Base-by-base conservation (phyloP, 257 asterid species). In the Solanum medicagineum region DNA sequence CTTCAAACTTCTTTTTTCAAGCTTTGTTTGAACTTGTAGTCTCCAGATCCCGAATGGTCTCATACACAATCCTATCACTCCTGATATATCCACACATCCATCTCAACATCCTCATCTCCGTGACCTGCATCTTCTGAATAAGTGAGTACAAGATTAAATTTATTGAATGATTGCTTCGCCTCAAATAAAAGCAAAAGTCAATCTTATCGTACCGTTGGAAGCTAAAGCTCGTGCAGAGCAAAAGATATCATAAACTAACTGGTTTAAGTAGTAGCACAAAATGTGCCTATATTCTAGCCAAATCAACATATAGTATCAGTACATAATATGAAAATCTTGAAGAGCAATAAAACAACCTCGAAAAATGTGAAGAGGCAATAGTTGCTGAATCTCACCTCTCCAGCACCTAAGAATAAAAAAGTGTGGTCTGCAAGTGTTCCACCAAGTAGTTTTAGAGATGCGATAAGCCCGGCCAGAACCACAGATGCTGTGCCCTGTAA, bases 401-500 rank as follows among this genome's bases (percentile, higher is more conserved):
- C 99, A 51, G 99, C 99, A n/a, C 99, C 99, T 85, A 94, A 89
- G 93, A 95, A 95, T 85, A 95, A 91, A 97, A 94, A 95, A 63
- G 93, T 95, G 26, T 95, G 98, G 87, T 95, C 99, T 10, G 93
- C 89, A 87, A 95, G 90, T 53, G 92, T 88, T 84, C 97, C 97
- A 53, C 98, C 96, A 8, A 94, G 57, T 86, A 92, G 26, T 87
- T 87, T 93, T 84, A 93, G 91, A 84, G 97, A 90, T 15, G 99
- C 89, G 60, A 95, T 88, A 59, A 95, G 92, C 85, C 98, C 98
- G 47, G 98, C 93, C 77, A 95, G 92, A 86, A 95, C 99, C 80
- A 94, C 98, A 26, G 99, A 90, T 81, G 99, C 99, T 14, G 98
- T 95, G 32, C 99, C 99, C 99, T 95, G 93, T 75, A 84, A 81